These are phyloP conservation scores for Proteromonas lacertae DNA, from an alignment of 352 stramenopile genomes.

Conservation along the genomic window DNA sequence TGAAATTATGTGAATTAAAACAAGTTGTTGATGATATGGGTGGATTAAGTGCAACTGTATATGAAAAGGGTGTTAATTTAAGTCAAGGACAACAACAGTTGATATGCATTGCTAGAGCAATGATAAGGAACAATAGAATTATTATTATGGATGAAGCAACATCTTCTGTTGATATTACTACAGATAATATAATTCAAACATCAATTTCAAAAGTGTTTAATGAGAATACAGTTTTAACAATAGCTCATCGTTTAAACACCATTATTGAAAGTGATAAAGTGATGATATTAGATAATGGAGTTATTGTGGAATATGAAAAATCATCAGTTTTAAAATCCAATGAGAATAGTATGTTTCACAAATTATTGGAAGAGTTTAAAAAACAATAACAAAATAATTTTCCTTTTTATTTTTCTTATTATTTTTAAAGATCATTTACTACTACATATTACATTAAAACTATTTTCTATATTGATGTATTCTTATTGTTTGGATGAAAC, in stretches of 20 bases:
- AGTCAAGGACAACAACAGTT: conserved; percentile 66
- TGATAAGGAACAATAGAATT: conserved; percentile 28
- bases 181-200: conserved; percentile 38
- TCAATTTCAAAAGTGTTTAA: conserved; percentile 33
- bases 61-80: conserved; percentile 58
- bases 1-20: conserved; percentile 16
- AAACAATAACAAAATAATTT: no score
- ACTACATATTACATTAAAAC: no score
- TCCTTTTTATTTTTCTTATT: no score
- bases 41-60: conserved; percentile 20
- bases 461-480: no score
- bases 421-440: no score
- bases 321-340: no score
- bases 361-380: no score
- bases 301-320: no score
- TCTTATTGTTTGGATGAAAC: no score
- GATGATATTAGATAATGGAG: no score
- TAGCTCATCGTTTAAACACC: conserved; percentile 81
- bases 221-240: conserved; percentile 60
- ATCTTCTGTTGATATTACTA: conserved; percentile 32
- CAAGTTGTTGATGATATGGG: conserved; percentile 2
- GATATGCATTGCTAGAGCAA: conserved; percentile 73
- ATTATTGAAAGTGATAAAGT: conserved; percentile 83
- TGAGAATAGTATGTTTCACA: no score
- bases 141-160: conserved; percentile 77